Evolutionary conservation across 176 grass and related monocot species (phyloP), one percentile per base, ranked within the genome.

Genomic region (Eremochloa ophiuroides): DNA sequence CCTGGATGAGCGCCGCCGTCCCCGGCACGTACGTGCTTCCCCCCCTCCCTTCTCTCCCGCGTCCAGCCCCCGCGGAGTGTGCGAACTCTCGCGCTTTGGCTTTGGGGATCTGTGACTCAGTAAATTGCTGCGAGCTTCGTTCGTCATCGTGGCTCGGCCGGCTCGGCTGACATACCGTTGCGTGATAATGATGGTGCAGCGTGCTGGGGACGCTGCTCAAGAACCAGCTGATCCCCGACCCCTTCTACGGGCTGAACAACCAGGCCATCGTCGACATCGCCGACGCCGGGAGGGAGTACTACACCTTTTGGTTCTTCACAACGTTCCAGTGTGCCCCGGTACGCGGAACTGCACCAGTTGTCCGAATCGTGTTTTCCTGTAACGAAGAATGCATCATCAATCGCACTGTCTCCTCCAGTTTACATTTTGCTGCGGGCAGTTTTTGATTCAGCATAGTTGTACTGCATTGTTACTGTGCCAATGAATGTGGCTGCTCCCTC

Each of bases 221-320:
- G 86, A 98, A 93, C 87, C 84, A 91, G 55, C 48, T 91, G 39
- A 90, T 98, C 25, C 96, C 93, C 33, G 96, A 95, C 70, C 96
- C 96, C 63, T 98, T 98, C 88, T 98, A 95, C 58, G 96, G 96
- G 13, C 88, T 95, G 8, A 95, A 98, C 88, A 98, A 98, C 81
- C 84, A 98, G 84, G 82, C 96, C 26, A 95, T 98, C 79, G 53
- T 98, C 39, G 96, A 98, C 88, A 98, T 98, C 76, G 88, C 90
- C 6, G 85, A 98, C 74, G 85, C 96, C 26, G 96, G 96, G 27
- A 98, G 96, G 82, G 93, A 84, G 25, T 70, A 98, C 85, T 98
- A 95, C 84, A 95, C 96, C 4, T 98, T 98, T 85, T 98, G 96
- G 96, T 98, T 98, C 76, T 98, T 98, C 81, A 93, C 86, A 33